phyloP scores from a whole-genome alignment of 2,329 filamentous ascomycete genomes.

The Paraphaeosphaeria minitans region DNA sequence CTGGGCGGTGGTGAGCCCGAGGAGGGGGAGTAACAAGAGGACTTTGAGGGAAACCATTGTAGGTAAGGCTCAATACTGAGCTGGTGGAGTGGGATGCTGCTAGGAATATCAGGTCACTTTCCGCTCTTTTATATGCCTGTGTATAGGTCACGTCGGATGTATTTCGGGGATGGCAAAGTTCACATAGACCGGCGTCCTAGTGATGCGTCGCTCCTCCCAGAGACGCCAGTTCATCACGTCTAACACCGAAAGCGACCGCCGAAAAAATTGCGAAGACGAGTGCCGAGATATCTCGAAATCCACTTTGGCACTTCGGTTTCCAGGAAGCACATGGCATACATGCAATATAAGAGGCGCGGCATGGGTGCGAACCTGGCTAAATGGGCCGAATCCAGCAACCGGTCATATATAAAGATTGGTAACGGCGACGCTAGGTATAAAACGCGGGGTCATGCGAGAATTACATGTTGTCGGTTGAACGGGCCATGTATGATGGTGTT shows the following conservation, averaged over 20 bases:
- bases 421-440: background rate
- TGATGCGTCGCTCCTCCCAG: background rate
- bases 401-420: background rate
- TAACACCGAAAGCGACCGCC: background rate
- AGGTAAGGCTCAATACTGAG: background rate
- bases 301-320: background rate
- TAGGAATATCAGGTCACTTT: background rate
- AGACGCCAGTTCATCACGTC: background rate
- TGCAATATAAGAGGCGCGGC: background rate
- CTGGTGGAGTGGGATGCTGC: background rate
- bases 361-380: background rate
- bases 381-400: background rate
- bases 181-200: background rate
- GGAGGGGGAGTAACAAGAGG: constrained; percentile 24
- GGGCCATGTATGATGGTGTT: background rate
- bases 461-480: background rate
- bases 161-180: background rate
- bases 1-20: constrained; percentile 22
- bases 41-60: constrained; percentile 29
- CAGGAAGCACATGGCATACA: background rate
- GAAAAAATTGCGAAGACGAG: background rate
- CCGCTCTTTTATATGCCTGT: background rate
- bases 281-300: background rate
- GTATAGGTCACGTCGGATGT: background rate
- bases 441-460: background rate